Base-by-base conservation (phyloP, 192 early-diverging fungal genomes). In the Chytriomyces sp. region DNA sequence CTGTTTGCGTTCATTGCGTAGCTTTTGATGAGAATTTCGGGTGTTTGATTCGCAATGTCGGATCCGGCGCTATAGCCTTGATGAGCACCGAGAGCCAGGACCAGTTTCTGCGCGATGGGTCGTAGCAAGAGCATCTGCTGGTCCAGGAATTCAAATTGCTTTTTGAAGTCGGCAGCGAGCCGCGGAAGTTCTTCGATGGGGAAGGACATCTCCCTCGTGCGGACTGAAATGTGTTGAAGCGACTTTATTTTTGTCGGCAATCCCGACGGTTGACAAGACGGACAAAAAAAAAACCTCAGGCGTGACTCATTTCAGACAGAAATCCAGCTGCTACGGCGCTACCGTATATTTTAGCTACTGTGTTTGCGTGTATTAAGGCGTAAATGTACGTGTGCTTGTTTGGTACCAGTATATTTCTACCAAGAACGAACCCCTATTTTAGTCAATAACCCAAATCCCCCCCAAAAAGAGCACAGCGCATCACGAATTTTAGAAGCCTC, bases 71-170 rank as follows among this genome's bases (percentile, higher is more conserved):
- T 2, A 35, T 35, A 35, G 28, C 1, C 28, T 26, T 64, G 16
- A 28, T 64, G 23, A 45, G 43, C 23, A 10, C 43, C 8, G 65
- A 16, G 24, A 5, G 13, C 18, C 10, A 45, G 65, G 18, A 67
- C 11, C 13, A 67, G 10, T 46, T 67, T 45, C 16, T 45, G 3
- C 1, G 44, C 65, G 43, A 67, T 67, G 23, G 65, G 65, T 35
- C 45, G 35, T 11, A 67, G n/a, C 45, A 45, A 46, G 45, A 10
- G 8, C 65, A 67, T 67, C 45, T 67, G 65, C 18, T 13, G 13
- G 13, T 67, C 35, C 11, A 67, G 13, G 13, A n/a, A 23, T 18
- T 67, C 65, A 67, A 67, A 67, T 8, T 45, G 65, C 7, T 67
- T 45, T 8, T n/a, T 67, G 47, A 67, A 67, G 10, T 26, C 44